phyloP scores from a whole-genome alignment of 2,329 filamentous ascomycete genomes.

The Trichoderma endophyticum region DNA sequence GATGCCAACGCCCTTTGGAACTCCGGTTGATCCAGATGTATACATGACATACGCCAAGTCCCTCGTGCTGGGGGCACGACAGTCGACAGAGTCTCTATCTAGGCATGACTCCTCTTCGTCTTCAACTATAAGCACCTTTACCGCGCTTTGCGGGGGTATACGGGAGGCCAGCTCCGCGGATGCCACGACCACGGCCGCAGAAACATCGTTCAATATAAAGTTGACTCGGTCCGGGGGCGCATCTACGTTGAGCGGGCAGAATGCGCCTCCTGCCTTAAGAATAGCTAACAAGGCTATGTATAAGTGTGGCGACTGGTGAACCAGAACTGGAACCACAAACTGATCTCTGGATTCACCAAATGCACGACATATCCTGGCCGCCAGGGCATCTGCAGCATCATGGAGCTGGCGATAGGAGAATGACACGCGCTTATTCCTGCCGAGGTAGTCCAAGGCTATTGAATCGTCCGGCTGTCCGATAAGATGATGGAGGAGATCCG shows the following conservation, averaged over 20 bases:
- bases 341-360: neutral
- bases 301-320: slow-evolving; percentile 72
- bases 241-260: slow-evolving; percentile 80
- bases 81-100: slow-evolving; percentile 6
- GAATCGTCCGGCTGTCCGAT: slow-evolving; percentile 42
- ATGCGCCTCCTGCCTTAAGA: slow-evolving; percentile 77
- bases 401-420: slow-evolving; percentile 65
- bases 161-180: slow-evolving; percentile 45
- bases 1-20: slow-evolving; percentile 81
- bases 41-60: slow-evolving; percentile 86
- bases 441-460: slow-evolving; percentile 34
- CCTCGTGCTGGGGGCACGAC: slow-evolving; percentile 28
- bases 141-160: slow-evolving; percentile 34
- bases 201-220: slow-evolving; percentile 78
- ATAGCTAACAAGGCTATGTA: slow-evolving; percentile 77
- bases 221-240: slow-evolving; percentile 71
- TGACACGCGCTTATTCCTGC: slow-evolving; percentile 28
- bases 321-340: slow-evolving; percentile 68
- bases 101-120: slow-evolving; percentile 12
- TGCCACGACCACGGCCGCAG: slow-evolving; percentile 66
- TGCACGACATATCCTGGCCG: slow-evolving; percentile 43
- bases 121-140: slow-evolving; percentile 37
- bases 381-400: slow-evolving; percentile 52
- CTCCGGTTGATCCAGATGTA: slow-evolving; percentile 85
- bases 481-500: slow-evolving; percentile 54